Conservation (phyloP, 1,284 basidiomycete genomes). For the Leccinum fuscescens region DNA sequence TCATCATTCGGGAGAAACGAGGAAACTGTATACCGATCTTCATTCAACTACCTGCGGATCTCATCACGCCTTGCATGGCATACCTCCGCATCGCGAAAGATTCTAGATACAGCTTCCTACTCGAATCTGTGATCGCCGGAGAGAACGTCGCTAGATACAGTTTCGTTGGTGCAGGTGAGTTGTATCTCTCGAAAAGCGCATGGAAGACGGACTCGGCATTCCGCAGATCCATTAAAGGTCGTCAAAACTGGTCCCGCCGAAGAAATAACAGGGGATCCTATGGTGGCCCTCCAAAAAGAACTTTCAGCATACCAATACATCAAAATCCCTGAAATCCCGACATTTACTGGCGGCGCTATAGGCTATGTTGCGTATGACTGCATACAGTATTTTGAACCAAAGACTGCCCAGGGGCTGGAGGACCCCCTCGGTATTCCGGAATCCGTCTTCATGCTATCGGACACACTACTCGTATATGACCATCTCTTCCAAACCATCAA, state of each 20-base stretch:
- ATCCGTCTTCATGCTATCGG: conserved; percentile 94
- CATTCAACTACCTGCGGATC: conserved; percentile 90
- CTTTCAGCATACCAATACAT: conserved; percentile 87
- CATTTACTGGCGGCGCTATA: conserved; percentile 97
- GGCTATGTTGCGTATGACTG: conserved; percentile 98
- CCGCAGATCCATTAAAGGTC: conserved; percentile 86
- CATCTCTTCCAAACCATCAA: conserved; percentile 95
- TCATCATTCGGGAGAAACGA: conserved; percentile 72
- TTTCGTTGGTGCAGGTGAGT: conserved; percentile 90
- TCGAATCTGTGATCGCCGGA: conserved; percentile 90
- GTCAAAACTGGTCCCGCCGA: conserved; percentile 87
- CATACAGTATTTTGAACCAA: conserved; percentile 95
- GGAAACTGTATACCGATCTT: conserved; percentile 94
- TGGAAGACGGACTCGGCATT: neutral
- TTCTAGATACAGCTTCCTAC: conserved; percentile 88
- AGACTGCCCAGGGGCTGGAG: conserved; percentile 70
- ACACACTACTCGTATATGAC: conserved; percentile 94
- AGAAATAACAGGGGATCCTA: conserved; percentile 85
- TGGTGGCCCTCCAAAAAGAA: conserved; percentile 82
- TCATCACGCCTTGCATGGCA: conserved; percentile 95
- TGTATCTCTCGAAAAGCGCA: conserved; percentile 10
- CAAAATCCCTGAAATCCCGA: conserved; percentile 86
- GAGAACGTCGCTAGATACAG: conserved; percentile 93
- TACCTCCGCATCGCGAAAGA: conserved; percentile 93
- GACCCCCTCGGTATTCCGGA: conserved; percentile 89